Evolutionary conservation across 352 stramenopile genomes (phyloP).

Genomic region (Phytopythium litorale): DNA sequence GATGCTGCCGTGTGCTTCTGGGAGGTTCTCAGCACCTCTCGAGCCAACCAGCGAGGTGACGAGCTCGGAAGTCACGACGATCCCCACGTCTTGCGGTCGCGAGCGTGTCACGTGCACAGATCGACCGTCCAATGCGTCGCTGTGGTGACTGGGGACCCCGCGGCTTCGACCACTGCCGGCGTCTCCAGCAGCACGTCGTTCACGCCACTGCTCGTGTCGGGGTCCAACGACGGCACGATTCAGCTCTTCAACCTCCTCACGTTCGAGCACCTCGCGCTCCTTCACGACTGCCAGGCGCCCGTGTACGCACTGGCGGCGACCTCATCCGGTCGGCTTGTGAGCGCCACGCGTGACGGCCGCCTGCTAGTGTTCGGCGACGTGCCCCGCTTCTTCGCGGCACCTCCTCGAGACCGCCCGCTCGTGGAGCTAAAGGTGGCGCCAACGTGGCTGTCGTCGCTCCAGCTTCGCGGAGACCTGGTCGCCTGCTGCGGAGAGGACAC

Average conservation of each 20-base stretch:
- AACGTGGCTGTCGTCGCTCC: slow-evolving; percentile 64
- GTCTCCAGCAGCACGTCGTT: background rate
- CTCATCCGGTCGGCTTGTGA: slow-evolving; percentile 31
- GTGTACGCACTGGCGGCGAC: slow-evolving; percentile 48
- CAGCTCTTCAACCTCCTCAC: slow-evolving; percentile 53
- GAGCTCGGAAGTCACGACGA: background rate
- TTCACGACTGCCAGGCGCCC: slow-evolving; percentile 41
- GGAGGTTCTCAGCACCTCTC: slow-evolving; percentile 13
- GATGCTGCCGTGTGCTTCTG: slow-evolving; percentile 62
- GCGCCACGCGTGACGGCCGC: slow-evolving; percentile 62
- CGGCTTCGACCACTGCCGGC: background rate
- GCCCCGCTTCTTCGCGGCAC: background rate
- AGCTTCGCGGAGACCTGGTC: slow-evolving; percentile 33
- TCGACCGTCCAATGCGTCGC: slow-evolving; percentile 53
- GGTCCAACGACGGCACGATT: slow-evolving; percentile 74
- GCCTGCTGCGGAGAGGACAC: slow-evolving; percentile 57
- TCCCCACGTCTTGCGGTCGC: background rate
- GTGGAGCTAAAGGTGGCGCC: slow-evolving; percentile 37
- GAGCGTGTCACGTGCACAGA: slow-evolving; percentile 36
- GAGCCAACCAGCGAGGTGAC: background rate
- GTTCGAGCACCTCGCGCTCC: slow-evolving; percentile 34
- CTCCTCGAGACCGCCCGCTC: slow-evolving; percentile 6
- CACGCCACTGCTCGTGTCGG: slow-evolving; percentile 35
- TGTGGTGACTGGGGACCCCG: slow-evolving; percentile 7
- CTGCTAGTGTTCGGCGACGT: slow-evolving; percentile 42